A percentile compares a stretch with the other conserved stretches of the same genome.
Evolutionary conservation across 2,329 filamentous ascomycete species (phyloP).

Genomic region (Metarhizium sp.): DNA sequence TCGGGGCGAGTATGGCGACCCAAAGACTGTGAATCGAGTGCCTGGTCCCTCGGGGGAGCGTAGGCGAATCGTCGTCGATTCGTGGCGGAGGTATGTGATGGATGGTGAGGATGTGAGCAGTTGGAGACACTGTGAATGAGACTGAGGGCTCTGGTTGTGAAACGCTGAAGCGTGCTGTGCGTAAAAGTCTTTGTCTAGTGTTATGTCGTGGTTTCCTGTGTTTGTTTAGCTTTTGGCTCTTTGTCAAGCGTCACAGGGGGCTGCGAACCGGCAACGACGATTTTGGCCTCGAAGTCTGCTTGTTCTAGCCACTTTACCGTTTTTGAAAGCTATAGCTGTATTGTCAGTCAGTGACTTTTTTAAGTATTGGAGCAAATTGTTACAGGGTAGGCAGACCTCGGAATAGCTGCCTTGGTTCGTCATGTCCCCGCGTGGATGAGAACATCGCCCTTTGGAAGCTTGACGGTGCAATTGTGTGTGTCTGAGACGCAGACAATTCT

Average conservation of each 20-base stretch:
- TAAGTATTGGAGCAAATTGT: not conserved
- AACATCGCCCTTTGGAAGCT: constrained; percentile 62
- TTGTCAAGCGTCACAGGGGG: too few species aligned
- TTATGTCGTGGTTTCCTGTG: constrained; percentile 66
- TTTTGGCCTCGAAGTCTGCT: constrained; percentile 58
- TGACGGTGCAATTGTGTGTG: constrained; percentile 59
- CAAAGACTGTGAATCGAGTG: constrained; percentile 58
- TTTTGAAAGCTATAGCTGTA: constrained; percentile 39
- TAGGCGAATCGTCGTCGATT: constrained; percentile 44
- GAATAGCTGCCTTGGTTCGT: constrained; percentile 60
- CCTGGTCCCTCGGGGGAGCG: constrained; percentile 41
- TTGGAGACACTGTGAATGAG: constrained; percentile 40
- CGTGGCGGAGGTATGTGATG: constrained; percentile 58
- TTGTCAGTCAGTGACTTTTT: not conserved
- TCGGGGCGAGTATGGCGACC: constrained; percentile 56
- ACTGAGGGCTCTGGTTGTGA: constrained; percentile 47
- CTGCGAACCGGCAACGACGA: constrained; percentile 55
- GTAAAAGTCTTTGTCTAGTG: constrained; percentile 57
- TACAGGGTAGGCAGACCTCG: constrained; percentile 28
- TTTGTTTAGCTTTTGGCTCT: not conserved
- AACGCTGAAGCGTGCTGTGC: constrained; percentile 40
- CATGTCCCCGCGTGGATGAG: constrained; percentile 67
- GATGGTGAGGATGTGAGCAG: constrained; percentile 44
- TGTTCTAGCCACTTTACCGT: constrained; percentile 58
- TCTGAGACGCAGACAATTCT: constrained; percentile 70